A percentile compares a stretch with the other conserved stretches of the same genome.
Conservation (phyloP, 345 rosid species). For the Eucalyptus regnans region DNA sequence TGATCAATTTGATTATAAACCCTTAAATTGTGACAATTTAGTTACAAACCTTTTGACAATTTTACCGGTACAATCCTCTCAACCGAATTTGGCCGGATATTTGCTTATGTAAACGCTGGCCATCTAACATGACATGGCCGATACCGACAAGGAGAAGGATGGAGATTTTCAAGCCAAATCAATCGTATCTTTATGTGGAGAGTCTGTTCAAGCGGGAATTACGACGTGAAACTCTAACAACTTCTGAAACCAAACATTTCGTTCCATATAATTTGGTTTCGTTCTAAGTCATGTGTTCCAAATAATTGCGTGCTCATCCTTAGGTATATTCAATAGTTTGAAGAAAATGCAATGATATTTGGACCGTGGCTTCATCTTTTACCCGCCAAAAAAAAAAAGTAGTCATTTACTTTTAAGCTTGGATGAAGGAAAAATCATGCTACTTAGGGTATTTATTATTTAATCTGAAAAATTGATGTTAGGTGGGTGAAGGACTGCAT, state of each 20-base stretch:
- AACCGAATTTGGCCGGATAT: rapidly evolving
- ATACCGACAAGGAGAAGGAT: background rate
- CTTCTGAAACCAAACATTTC: background rate
- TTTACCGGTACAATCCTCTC: rapidly evolving
- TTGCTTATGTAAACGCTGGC: rapidly evolving
- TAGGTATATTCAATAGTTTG: background rate
- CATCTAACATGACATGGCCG: rapidly evolving
- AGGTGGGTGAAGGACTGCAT: background rate
- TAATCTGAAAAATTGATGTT: background rate
- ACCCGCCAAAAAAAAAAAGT: background rate
- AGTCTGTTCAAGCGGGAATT: background rate
- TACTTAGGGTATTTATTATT: background rate
- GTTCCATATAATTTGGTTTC: background rate
- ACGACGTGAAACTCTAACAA: rapidly evolving
- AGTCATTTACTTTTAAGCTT: background rate
- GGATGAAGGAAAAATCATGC: background rate
- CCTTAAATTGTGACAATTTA: background rate
- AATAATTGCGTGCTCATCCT: background rate
- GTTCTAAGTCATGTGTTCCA: background rate
- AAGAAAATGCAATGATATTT: background rate
- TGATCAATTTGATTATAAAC: background rate
- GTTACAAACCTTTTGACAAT: background rate
- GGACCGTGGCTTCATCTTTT: background rate
- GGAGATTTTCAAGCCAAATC: background rate
- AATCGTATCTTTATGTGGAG: background rate